Percentiles rank a stretch among this genome's conserved stretches.
Evolutionary conservation across 2,329 filamentous ascomycete genomes (phyloP).

Genomic region (Passalora sequoiae): DNA sequence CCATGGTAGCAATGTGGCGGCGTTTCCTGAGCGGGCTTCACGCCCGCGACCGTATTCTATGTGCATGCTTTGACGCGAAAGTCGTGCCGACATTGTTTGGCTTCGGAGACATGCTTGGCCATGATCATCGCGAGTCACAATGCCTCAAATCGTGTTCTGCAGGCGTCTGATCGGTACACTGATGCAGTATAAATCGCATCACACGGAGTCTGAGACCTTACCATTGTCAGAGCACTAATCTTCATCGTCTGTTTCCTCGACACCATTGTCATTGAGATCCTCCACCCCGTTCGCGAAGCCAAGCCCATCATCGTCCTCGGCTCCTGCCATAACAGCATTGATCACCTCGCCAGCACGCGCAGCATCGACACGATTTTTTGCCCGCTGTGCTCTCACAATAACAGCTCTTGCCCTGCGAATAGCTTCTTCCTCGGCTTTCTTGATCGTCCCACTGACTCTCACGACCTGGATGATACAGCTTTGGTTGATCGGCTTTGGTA

Average conservation of each 20-base stretch:
- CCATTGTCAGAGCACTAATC: no score
- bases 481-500: constrained; percentile 57
- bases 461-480: constrained; percentile 79
- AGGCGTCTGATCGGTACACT: no score
- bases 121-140: no score
- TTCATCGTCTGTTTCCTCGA: constrained; percentile 36
- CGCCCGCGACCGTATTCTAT: no score
- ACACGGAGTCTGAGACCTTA: no score
- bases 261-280: constrained; percentile 44
- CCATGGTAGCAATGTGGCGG: no score
- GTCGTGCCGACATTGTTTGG: no score
- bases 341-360: not conserved
- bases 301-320: constrained; percentile 31
- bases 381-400: constrained; percentile 61
- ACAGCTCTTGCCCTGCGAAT: constrained; percentile 69
- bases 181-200: no score
- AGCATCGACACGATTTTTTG: constrained; percentile 12
- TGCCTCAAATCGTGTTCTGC: no score
- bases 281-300: constrained; percentile 44
- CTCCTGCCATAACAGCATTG: not conserved
- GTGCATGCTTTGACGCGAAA: no score
- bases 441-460: constrained; percentile 85
- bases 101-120: no score
- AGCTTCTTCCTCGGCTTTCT: constrained; percentile 84
- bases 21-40: no score